Conservation (phyloP, 108 stramenopile genomes). For the Nannochloropsis salina region DNA sequence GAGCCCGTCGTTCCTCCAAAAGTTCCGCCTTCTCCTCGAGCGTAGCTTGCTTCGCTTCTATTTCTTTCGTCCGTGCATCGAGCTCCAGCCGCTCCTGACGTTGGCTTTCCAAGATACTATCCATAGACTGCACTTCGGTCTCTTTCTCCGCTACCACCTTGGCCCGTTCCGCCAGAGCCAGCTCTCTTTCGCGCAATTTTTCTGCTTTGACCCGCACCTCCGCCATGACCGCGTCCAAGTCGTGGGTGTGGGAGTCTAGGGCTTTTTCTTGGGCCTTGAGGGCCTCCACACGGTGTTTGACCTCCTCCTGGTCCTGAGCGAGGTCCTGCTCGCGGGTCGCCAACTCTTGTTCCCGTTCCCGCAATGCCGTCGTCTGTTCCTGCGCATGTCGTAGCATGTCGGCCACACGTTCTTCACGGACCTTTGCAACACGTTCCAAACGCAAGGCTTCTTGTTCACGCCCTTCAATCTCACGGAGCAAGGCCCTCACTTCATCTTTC, state of each 20-base stretch:
- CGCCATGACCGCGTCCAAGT: not conserved
- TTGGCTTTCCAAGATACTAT: not conserved
- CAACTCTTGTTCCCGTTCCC: not conserved
- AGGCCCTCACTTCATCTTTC: not conserved
- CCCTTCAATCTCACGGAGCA: conserved; percentile 16
- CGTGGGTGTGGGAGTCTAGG: not conserved
- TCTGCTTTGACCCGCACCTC: not conserved
- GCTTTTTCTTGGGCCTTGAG: not conserved
- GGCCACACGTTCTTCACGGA: not conserved
- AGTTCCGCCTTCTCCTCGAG: not conserved
- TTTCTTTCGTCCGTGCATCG: not conserved
- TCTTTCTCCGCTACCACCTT: not conserved
- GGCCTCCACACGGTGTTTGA: not conserved
- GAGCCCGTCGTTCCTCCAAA: not conserved
- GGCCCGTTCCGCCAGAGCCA: not conserved
- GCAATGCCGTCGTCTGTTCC: not conserved
- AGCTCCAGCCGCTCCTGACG: not conserved
- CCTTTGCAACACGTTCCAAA: not conserved
- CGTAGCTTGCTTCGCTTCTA: not conserved
- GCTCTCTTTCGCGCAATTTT: not conserved
- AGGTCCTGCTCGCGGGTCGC: not conserved
- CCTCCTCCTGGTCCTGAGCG: not conserved
- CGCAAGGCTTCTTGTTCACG: not conserved
- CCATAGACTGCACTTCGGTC: not conserved
- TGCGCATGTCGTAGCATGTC: conserved; percentile 8